These are phyloP conservation scores for Boletus sp. DNA, from an alignment of 768 basidiomycete species.

Conservation along the genomic window DNA sequence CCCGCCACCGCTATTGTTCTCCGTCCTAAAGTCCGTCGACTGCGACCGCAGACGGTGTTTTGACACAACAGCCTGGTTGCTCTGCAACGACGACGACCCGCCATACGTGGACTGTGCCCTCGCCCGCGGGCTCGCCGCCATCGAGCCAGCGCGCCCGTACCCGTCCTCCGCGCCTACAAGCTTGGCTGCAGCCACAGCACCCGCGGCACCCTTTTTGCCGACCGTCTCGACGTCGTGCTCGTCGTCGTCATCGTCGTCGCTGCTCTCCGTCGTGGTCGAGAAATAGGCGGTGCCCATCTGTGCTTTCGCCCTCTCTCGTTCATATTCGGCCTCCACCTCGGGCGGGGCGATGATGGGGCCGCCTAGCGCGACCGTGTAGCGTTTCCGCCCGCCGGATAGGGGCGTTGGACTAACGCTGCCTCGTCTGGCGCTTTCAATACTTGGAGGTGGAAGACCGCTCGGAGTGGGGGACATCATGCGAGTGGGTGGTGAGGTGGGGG, in stretches of 20 bases:
- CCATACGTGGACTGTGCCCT: slow-evolving; percentile 64
- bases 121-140: slow-evolving; percentile 29
- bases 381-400: slow-evolving; percentile 51
- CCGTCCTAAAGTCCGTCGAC: slow-evolving; percentile 34
- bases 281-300: slow-evolving; percentile 44
- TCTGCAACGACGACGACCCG: slow-evolving; percentile 29
- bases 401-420: slow-evolving; percentile 70
- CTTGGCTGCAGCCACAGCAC: slow-evolving; percentile 34
- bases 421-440: slow-evolving; percentile 38
- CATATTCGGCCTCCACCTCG: slow-evolving; percentile 29
- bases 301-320: slow-evolving; percentile 25
- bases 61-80: slow-evolving; percentile 25
- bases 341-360: slow-evolving; percentile 55
- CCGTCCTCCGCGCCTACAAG: slow-evolving; percentile 27
- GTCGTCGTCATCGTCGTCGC: slow-evolving; percentile 39
- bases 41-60: slow-evolving; percentile 38
- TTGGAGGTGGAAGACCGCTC: slow-evolving; percentile 44
- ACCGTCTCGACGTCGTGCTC: slow-evolving; percentile 46
- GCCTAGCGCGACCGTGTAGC: slow-evolving; percentile 84
- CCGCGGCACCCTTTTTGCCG: slow-evolving; percentile 46
- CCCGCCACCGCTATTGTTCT: slow-evolving; percentile 12
- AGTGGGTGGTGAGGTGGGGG: slow-evolving; percentile 23
- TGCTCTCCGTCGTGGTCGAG: slow-evolving; percentile 38
- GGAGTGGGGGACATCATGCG: slow-evolving; percentile 24
- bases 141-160: slow-evolving; percentile 9